Conservation (phyloP, 2,329 filamentous ascomycete genomes). For the Fusarium subglutinans region DNA sequence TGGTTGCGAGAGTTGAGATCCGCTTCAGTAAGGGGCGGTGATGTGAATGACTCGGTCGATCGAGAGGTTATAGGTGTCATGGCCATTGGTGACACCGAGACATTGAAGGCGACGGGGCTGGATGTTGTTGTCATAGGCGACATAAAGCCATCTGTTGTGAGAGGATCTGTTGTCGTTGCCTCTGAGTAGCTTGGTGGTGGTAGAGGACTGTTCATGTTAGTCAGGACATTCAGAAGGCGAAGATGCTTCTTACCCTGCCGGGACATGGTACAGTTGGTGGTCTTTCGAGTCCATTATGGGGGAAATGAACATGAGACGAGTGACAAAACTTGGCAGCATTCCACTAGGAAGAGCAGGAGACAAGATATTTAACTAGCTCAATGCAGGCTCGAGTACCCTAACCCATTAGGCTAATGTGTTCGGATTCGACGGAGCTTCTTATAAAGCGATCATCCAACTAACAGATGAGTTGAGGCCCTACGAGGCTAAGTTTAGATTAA, state of each 20-base stretch:
- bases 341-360: background rate
- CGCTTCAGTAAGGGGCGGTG: background rate
- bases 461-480: rapidly evolving
- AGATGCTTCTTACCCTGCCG: background rate
- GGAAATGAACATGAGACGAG: no score
- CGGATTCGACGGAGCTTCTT: background rate
- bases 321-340: background rate
- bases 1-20: background rate
- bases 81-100: background rate
- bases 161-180: background rate
- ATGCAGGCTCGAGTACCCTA: background rate
- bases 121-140: background rate
- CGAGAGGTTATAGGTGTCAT: background rate
- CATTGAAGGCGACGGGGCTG: background rate
- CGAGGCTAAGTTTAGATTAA: background rate
- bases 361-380: background rate
- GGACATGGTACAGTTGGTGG: background rate
- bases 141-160: background rate
- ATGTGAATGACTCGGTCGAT: background rate
- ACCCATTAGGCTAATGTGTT: no score
- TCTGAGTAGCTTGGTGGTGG: background rate
- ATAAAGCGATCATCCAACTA: no score
- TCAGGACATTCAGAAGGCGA: rapidly evolving
- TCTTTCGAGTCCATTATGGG: background rate
- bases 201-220: background rate